Base-by-base conservation (phyloP, 2,329 filamentous ascomycete genomes). In the Hirsutella thompsonii region DNA sequence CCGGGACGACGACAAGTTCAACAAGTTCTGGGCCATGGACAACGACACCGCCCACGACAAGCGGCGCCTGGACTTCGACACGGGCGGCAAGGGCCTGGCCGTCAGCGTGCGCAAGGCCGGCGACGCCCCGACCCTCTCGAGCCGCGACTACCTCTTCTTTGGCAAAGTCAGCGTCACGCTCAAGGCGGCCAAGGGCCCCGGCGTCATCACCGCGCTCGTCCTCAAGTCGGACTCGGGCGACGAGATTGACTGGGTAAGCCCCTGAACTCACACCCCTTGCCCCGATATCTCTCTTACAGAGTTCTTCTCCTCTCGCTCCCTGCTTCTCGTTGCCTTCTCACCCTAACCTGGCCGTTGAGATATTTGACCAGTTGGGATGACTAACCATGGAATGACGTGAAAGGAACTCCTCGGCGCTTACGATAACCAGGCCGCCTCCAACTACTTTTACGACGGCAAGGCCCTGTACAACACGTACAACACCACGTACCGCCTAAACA, bases 101-200 rank as follows among this genome's bases (percentile, higher is more conserved):
- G 51, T 62, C 52, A 73, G 74, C 47, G 85, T 87, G 58, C 73
- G 69, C 1, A 59, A 74, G 10, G 61, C 68, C 28, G 64, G 62
- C 21, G 72, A 79, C 37, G 69, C 66, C 23, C 73, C 80, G 8
- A 77, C 75, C 3, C 82, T 87, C 57, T 71, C 70, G 52, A 71
- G 71, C 30, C 70, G 79, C 49, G 86, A 81, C 70, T 90, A 90
- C 63, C 81, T 92, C 55, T 87, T 92, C 79, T 92, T 88, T 54
- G 85, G 85, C 41, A 77, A 75, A 49, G 76, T 87, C 45, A 77
- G 83, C 35, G 76, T 81, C 40, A 70, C 72, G 19, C 66, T 87
- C 58, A 80, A 83, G 56, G 74, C 82, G 10, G 81, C 83, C 19
- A 72, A 79, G 2, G 84, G 84, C 3, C 70, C 68, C 1, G 85